Base-by-base conservation (phyloP, 2,329 filamentous ascomycete genomes). In the Colletotrichum sp. region DNA sequence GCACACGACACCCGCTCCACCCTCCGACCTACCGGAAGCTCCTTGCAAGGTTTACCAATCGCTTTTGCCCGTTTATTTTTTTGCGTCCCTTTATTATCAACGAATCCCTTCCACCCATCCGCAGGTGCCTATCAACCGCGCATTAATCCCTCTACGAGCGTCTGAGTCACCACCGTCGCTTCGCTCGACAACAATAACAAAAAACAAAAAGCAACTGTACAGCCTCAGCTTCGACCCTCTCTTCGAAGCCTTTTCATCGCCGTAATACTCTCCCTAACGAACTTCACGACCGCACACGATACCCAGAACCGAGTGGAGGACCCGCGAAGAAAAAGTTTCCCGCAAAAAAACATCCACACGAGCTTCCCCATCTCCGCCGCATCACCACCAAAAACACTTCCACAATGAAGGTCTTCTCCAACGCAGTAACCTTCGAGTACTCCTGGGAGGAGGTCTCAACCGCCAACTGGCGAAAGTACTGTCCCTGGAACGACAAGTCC, bases 391-490 rank as follows among this genome's bases (percentile, higher is more conserved):
- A 12, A 65, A 12, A 34, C 28, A 68, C 73, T 56, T 59, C 69
- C 80, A 87, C 75, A 68, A 98, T 99, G 97, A 98, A 97, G 90
- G 95, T 98, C 86, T 98, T 98, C 83, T 95, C 95, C 80, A 97
- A 95, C 82, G 89, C 90, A 52, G 95, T 95, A 86, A 96, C 95
- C 76, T 99, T 97, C 87, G 91, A 98, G 88, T 99, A 99, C 90
- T 98, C 96, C 61, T 99, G 97, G 97, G 95, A 98, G 82, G 96
- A 98, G 85, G 97, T 99, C 43, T 98, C 96, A 30, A 96, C 95
- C 16, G 96, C 95, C 83, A 99, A 99, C 90, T 99, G 97, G 97
- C 94, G 93, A 80, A 99, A 99, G 86, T 99, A 99, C 87, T 97
- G 95, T 82, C 96, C 96, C 24, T 98, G 97, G 96, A 99, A 99